phyloP scores from a whole-genome alignment of 768 basidiomycete genomes.

The Kwoniella europaea region DNA sequence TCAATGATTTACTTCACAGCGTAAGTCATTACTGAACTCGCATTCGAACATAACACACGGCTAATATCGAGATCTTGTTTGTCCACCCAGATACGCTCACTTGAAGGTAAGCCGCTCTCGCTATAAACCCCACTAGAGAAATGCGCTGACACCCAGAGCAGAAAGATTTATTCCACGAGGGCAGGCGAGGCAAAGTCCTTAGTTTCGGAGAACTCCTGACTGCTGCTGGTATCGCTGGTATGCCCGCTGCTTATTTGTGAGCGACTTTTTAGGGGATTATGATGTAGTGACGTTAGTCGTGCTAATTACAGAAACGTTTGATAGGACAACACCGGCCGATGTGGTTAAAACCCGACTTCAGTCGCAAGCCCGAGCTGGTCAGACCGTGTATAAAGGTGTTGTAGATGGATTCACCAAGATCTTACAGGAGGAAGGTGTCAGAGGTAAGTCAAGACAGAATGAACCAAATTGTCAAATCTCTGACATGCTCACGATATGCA shows the following conservation, averaged over 20 bases:
- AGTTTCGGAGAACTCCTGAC: constrained; percentile 92
- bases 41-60: background rate
- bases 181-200: constrained; percentile 90
- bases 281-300: background rate
- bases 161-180: constrained; percentile 93
- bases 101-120: constrained; percentile 46
- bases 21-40: constrained; percentile 49
- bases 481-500: constrained; percentile 64
- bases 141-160: constrained; percentile 62
- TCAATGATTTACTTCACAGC: constrained; percentile 73
- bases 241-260: constrained; percentile 77
- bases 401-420: constrained; percentile 89
- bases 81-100: constrained; percentile 65
- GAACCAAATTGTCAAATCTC: constrained; percentile 73
- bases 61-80: background rate
- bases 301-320: background rate
- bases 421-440: constrained; percentile 65
- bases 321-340: constrained; percentile 65
- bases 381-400: constrained; percentile 88
- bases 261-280: background rate
- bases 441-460: constrained; percentile 73
- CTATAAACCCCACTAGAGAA: background rate
- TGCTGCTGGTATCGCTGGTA: constrained; percentile 70
- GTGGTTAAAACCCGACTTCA: constrained; percentile 97
- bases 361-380: constrained; percentile 86